Percentiles rank a stretch among this genome's conserved stretches.
phyloP scores from a whole-genome alignment of 805 yeast genomes.

The Cyberlindnera maritima region DNA sequence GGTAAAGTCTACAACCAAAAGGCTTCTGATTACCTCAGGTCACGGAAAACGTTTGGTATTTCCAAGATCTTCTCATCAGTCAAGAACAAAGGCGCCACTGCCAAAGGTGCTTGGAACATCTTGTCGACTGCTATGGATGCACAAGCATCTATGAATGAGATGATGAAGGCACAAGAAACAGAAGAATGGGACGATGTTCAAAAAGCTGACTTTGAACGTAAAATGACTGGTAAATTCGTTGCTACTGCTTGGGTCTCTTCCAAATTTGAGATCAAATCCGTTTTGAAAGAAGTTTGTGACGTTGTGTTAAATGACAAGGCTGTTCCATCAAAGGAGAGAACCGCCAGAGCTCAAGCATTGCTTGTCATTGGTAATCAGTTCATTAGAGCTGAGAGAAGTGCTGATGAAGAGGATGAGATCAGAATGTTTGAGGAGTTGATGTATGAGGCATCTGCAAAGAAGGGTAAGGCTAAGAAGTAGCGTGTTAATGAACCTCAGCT shows the following conservation, averaged over 20 bases:
- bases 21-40: slow-evolving; percentile 68
- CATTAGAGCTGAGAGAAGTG: slow-evolving; percentile 63
- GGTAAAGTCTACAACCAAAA: slow-evolving; percentile 77
- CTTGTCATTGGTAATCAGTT: slow-evolving; percentile 69
- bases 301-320: slow-evolving; percentile 67
- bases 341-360: slow-evolving; percentile 78
- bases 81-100: slow-evolving; percentile 79
- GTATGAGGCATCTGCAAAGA: slow-evolving; percentile 61
- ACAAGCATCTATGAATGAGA: slow-evolving; percentile 70
- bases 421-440: slow-evolving; percentile 87
- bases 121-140: slow-evolving; percentile 86
- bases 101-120: slow-evolving; percentile 81
- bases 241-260: slow-evolving; percentile 97
- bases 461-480: slow-evolving; percentile 7
- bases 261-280: slow-evolving; percentile 76
- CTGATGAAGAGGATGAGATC: slow-evolving; percentile 92
- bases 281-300: slow-evolving; percentile 81
- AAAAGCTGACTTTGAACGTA: slow-evolving; percentile 75
- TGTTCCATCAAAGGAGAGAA: slow-evolving; percentile 57
- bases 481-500: too few relatives aligned
- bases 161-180: slow-evolving; percentile 65
- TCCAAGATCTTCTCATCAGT: slow-evolving; percentile 79
- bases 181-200: slow-evolving; percentile 52
- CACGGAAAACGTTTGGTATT: slow-evolving; percentile 82
- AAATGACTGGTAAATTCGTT: slow-evolving; percentile 82